phyloP scores from a whole-genome alignment of 371 early-diverging fungal species.

The Mortierella sp. region DNA sequence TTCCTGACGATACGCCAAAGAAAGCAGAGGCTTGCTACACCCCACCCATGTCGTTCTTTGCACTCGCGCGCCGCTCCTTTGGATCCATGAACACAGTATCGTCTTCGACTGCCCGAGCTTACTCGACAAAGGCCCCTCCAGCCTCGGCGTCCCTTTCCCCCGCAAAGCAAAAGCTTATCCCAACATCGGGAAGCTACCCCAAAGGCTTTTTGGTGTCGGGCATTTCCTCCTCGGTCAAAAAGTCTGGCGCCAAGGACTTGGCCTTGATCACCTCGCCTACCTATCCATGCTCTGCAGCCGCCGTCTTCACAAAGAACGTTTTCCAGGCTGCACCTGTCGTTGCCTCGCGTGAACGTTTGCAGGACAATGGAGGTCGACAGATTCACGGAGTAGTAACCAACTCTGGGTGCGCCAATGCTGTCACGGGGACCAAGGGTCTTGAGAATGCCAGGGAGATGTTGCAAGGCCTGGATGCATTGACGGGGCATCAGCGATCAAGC shows the following conservation, averaged over 20 bases:
- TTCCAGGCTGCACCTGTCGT: conserved; percentile 94
- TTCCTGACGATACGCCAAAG: background rate
- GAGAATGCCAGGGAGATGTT: conserved; percentile 82
- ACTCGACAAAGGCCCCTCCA: conserved; percentile 52
- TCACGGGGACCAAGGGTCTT: conserved; percentile 89
- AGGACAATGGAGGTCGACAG: conserved; percentile 57
- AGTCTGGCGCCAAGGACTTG: conserved; percentile 80
- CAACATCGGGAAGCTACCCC: conserved; percentile 73
- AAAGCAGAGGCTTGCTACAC: background rate
- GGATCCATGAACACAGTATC: conserved; percentile 5
- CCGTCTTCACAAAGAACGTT: conserved; percentile 92
- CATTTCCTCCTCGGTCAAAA: conserved; percentile 83
- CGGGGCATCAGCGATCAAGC: conserved; percentile 57
- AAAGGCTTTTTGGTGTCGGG: conserved; percentile 86
- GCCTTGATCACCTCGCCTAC: conserved; percentile 78
- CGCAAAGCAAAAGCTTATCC: conserved; percentile 62
- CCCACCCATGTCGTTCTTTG: conserved; percentile 24
- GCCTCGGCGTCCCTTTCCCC: conserved; percentile 22
- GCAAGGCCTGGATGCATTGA: conserved; percentile 61
- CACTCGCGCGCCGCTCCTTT: conserved; percentile 18
- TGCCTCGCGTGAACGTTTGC: conserved; percentile 73
- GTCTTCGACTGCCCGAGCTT: conserved; percentile 9
- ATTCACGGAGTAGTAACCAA: conserved; percentile 84
- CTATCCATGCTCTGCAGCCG: conserved; percentile 83
- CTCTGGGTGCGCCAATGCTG: conserved; percentile 96